Evolutionary conservation across 116 monocot genomes (phyloP), one percentile per base, ranked within the genome.

Genomic region (Dioscorea cayenensis): DNA sequence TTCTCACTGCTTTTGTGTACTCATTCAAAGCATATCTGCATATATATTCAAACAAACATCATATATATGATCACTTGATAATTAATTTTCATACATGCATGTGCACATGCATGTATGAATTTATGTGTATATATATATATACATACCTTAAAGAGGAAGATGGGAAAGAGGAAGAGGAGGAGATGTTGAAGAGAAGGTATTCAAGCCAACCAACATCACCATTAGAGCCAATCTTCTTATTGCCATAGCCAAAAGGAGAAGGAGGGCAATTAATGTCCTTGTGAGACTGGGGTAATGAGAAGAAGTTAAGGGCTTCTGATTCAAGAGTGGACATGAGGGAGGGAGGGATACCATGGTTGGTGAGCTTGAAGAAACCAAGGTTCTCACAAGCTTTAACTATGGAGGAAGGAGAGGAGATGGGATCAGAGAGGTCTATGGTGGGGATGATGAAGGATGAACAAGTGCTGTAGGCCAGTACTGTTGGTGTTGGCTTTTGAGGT

Each of bases 141-240:
- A 16, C 61, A 67, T 37, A 85, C 84, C 81, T 71, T 37, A 85
- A 78, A n/a, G 49, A 58, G 19, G 18, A 23, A 6, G 80, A 73
- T 1, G 80, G 70, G n/a, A 20, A 25, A 14, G 23, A 38, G 73
- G 49, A 5, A 16, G 61, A 36, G 66, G 73, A 65, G 66, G 55
- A 23, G 74, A 69, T 28, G 27, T 84, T 71, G 28, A 87, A 65
- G 58, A 90, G 77, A 64, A 90, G 90, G 71, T 87, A 90, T 70
- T 90, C 90, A 22, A 90, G 23, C 90, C 90, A 90, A 6, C 90
- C 90, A 9, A 87, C 65, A 43, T 90, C 90, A 18, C 90, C 90
- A 73, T 84, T 86, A 9, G 49, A 22, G 14, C 90, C 87, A 28
- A 90, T 90, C 58, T 21, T 81, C 76, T 84, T 87, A 71, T 65